Percentiles rank a stretch among this genome's conserved stretches.
phyloP scores from a whole-genome alignment of 768 basidiomycete genomes.

The Mycena galopus region DNA sequence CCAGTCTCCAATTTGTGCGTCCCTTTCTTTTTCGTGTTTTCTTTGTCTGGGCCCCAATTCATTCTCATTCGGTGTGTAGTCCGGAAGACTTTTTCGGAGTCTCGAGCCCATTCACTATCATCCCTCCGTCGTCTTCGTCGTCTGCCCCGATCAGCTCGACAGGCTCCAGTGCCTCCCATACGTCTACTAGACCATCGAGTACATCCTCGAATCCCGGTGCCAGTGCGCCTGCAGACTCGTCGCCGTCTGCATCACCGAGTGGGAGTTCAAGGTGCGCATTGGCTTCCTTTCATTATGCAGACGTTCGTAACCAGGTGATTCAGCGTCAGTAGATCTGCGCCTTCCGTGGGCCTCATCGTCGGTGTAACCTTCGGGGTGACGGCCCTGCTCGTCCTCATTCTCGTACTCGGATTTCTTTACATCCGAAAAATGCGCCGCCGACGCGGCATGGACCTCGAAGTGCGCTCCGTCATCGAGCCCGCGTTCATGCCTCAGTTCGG shows the following conservation, averaged over 20 bases:
- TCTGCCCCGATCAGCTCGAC: no score
- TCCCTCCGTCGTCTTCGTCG: no score
- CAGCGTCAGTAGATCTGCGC: conserved; percentile 8
- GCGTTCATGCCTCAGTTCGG: neutral
- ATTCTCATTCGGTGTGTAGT: no score
- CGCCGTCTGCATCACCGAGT: no score
- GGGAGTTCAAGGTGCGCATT: neutral
- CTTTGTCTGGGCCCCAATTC: neutral
- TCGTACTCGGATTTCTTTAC: conserved; percentile 5
- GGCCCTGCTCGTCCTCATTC: neutral
- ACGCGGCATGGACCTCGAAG: neutral
- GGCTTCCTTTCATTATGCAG: no score
- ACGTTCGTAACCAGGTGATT: neutral
- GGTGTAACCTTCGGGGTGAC: conserved; percentile 6
- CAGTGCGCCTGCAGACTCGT: no score
- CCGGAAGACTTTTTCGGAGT: no score
- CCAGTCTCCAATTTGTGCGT: neutral
- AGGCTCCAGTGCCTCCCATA: no score
- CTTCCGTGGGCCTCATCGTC: conserved; percentile 24
- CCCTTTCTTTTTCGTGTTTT: neutral
- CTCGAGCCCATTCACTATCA: no score
- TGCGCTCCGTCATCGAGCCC: neutral
- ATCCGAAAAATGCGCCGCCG: neutral
- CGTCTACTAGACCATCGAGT: no score
- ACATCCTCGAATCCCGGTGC: no score